Base-by-base conservation (phyloP, 129 eudicot genomes). In the Mikania micrantha region DNA sequence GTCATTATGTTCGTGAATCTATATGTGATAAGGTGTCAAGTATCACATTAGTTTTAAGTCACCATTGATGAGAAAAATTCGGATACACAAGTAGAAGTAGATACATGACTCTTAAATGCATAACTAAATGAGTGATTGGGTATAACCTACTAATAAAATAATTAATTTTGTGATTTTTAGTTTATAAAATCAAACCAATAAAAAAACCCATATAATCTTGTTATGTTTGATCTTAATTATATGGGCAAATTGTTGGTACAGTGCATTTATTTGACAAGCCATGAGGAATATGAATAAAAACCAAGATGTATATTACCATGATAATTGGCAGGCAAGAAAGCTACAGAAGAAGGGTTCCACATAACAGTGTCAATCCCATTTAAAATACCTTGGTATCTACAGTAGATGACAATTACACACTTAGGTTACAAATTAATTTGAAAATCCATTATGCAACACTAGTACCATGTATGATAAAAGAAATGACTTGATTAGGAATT, bases 341-440 rank as follows among this genome's bases (percentile, higher is more conserved):
- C 72, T 78, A 84, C 95, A 19, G 82, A 78, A 45, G 84, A 84
- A 68, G 95, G 95, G 78, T 90, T 82, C 97, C 97, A 90, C 82
- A 82, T 82, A 20, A 77, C 83, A 74, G 87, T 76, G 77, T 87
- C 97, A 70, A 90, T 87, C 79, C 95, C 97, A 74, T 87, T 90
- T 54, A 87, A 71, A 77, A 90, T 82, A 61, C 95, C 97, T 71
- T 24, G 31, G 74, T 87, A 90, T 84, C 95, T 87, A 63, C 71
- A 72, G 32, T 21, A 66, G 45, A 54, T 64, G 53, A 58, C 42
- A 50, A 44, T 56, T 52, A 9, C 24, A 44, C 27, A 45, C 29
- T 75, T 41, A 35, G 45, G 60, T 49, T 13, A 31, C 65, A 20
- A 25, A 47, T 21, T 9, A 45, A 59, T 65, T 24, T 42, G 40